Base-by-base conservation (phyloP, 257 asterid species). In the Solanum tarapatanum region DNA sequence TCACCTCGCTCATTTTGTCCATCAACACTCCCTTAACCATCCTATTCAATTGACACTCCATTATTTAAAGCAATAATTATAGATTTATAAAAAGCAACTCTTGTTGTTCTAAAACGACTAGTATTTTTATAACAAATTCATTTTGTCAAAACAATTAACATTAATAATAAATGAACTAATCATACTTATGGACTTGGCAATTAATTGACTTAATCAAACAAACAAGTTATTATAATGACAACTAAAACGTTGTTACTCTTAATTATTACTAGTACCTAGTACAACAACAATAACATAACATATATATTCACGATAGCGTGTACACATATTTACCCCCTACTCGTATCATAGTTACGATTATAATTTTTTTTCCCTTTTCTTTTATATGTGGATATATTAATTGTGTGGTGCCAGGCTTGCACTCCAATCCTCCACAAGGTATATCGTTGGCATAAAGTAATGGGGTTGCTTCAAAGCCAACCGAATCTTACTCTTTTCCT, bases 371-470 rank as follows among this genome's bases (percentile, higher is more conserved):
- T 13, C 64, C 6, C 0, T 45, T 79, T 41, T 41, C 8, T 45
- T 41, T 43, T 26, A 5, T 77, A 41, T 76, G 79, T 76, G 23
- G 28, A 37, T 76, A 17, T 76, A 39, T 39, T 76, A 14, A 14
- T 87, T 88, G 86, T 90, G 96, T 92, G 96, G 98, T 94, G 97
- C 98, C 99, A 96, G 99, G 90, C 98, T 95, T 94, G 98, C 98
- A 95, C 98, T 94, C 96, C 90, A 95, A 96, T 92, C 92, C 94
- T 94, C 90, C 94, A 92, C 95, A 94, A 93, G 91, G 95, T 94
- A 94, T 92, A 94, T 92, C 98, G 93, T 92, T 90, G 92, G 89
- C 82, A 70, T 90, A 92, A 95, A 92, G 99, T 92, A 90, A 92
- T 91, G 86, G 82, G 93, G 93, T 96, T 95, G 98, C 99, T 95